These are phyloP conservation scores for Malbranchea cinnamomea DNA, from an alignment of 2,329 filamentous ascomycete genomes.

Conservation along the genomic window DNA sequence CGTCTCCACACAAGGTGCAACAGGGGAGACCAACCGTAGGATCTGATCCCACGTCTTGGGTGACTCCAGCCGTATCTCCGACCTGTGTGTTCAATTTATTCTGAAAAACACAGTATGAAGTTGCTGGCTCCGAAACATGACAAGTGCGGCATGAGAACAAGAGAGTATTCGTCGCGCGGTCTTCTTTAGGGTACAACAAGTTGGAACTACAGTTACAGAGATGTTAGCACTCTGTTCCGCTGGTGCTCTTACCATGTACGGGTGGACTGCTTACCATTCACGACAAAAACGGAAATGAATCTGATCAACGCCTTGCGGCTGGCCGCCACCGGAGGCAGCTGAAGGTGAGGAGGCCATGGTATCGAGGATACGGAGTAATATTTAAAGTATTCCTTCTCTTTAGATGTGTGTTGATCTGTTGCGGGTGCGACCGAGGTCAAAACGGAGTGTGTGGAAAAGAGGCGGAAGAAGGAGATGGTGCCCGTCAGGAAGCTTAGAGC, in stretches of 20 bases:
- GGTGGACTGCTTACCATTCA: constrained; percentile 52
- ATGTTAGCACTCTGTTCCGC: no score
- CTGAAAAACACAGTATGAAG: constrained; percentile 85
- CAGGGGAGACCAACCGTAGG: constrained; percentile 78
- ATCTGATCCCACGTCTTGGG: constrained; percentile 91
- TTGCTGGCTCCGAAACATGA: constrained; percentile 74
- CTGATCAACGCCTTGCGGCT: constrained; percentile 42
- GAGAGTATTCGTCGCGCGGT: constrained; percentile 65
- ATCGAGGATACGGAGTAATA: no score
- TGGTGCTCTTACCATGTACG: constrained; percentile 1
- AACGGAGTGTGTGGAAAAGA: no score
- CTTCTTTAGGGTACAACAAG: constrained; percentile 94
- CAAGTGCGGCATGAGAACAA: constrained; percentile 95
- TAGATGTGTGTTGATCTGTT: no score
- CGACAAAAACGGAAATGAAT: constrained; percentile 97
- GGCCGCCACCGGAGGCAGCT: constrained; percentile 23
- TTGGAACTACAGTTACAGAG: constrained; percentile 51
- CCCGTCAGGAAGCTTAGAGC: no score
- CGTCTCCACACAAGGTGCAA: constrained; percentile 44
- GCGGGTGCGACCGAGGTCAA: no score
- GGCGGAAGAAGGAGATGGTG: no score
- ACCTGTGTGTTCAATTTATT: constrained; percentile 84
- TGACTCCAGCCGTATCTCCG: constrained; percentile 91
- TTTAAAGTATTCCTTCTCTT: no score
- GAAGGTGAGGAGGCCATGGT: constrained; percentile 30